Evolutionary conservation across 768 basidiomycete genomes (phyloP), one percentile per base, ranked within the genome.

Genomic region (Crepidotus variabilis): DNA sequence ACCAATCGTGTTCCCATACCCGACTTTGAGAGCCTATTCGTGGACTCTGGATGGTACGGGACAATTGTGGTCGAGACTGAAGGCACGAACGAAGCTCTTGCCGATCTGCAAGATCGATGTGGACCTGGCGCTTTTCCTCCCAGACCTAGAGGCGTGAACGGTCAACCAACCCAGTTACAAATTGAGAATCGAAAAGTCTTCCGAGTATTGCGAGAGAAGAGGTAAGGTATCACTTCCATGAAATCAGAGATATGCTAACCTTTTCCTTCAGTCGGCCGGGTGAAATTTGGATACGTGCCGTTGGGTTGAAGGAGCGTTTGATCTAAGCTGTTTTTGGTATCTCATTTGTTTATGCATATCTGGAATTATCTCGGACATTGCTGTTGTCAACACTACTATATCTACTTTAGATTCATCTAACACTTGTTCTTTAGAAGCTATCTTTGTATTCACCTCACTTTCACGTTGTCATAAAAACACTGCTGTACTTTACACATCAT

Each of bases 31-130:
- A 76, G 75, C 16, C 76, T 85, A 53, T 78, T 78, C 43, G 82
- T 93, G 13, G 90, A 94, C 66, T 72, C 85, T 3, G 86, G 87
- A 43, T 94, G 92, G 92, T 88, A 86, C 62, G 92, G 92, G 2
- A 87, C 81, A 0, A 80, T 94, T 47, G 81, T 94, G 23, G 80
- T 94, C 22, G 92, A 94, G 74, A 85, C 89, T 10, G 90, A 93
- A 66, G 91, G 91, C 36, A 94, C 92, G 45, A 88, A 92, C 66
- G 92, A 94, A 64, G 85, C 88, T 9, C 78, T 92, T 22, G 83
- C 80, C 18, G 92, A 93, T 69, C 75, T 94, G 58, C 87, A 88
- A 61, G 79, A 77, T 50, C 80, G 91, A 3, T 91, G 90, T 69
- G 82, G 87, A 1, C 79, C 79, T 7, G 82, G 83, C 0, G 83